A percentile compares a stretch with the other conserved stretches of the same genome.
Conservation (phyloP, 768 basidiomycete species). For the Symmetrospora coprosmae region DNA sequence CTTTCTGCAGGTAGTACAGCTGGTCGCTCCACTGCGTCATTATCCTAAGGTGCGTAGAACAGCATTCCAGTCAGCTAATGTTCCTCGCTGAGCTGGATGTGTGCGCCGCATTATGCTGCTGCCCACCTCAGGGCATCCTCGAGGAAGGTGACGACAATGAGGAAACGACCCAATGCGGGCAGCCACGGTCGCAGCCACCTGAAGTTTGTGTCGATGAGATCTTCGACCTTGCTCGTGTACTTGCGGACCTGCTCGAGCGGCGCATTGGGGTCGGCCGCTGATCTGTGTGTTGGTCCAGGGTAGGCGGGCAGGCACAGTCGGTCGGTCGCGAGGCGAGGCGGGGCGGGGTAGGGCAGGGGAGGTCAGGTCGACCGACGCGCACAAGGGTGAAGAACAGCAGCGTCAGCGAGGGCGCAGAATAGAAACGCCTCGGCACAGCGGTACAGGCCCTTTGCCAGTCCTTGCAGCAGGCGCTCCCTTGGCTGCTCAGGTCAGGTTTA, state of each 20-base stretch:
- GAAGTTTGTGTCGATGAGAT: conserved; percentile 77
- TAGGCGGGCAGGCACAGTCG: not conserved
- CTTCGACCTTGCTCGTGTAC: conserved; percentile 49
- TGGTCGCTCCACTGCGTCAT: conserved; percentile 77
- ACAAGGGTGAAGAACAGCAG: too few relatives aligned
- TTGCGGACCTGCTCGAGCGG: conserved; percentile 33
- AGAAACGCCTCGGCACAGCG: too few relatives aligned
- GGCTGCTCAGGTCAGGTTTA: too few relatives aligned
- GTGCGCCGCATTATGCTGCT: not conserved
- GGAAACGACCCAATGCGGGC: conserved; percentile 83
- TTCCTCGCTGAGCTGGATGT: not conserved
- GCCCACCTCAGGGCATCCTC: conserved; percentile 69
- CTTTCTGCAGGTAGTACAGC: conserved; percentile 85
- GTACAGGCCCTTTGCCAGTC: too few relatives aligned
- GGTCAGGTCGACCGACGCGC: not conserved
- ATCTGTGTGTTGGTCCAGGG: not conserved
- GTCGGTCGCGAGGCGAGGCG: not conserved
- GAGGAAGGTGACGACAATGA: conserved; percentile 95
- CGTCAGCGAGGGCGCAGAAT: too few relatives aligned
- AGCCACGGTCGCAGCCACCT: conserved; percentile 87
- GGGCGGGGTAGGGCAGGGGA: not conserved
- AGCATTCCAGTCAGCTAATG: not conserved
- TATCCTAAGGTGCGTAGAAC: conserved; percentile 6
- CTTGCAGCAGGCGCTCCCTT: too few relatives aligned
- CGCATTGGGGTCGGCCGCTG: conserved; percentile 20